These are phyloP conservation scores for Citrus mangshanensis DNA, from an alignment of 345 rosid genomes.

Conservation along the genomic window DNA sequence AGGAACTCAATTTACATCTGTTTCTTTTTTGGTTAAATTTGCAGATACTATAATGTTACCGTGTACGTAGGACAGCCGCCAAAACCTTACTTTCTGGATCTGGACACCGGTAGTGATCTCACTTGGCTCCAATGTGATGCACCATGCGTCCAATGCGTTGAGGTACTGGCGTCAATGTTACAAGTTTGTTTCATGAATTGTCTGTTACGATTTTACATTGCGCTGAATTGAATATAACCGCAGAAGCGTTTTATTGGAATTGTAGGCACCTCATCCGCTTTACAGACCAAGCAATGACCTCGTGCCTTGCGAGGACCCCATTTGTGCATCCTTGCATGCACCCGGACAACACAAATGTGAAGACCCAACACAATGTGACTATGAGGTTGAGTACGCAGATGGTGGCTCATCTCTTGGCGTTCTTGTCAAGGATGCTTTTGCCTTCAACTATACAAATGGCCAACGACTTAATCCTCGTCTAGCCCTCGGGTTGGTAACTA, in stretches of 20 bases:
- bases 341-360: slow-evolving; percentile 51
- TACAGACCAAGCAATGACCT: slow-evolving; percentile 68
- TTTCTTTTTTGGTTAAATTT: background rate
- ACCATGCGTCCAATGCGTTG: slow-evolving; percentile 63
- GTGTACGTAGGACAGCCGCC: slow-evolving; percentile 73
- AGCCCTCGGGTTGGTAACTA: slow-evolving; percentile 61
- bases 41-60: slow-evolving; percentile 77
- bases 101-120: slow-evolving; percentile 94
- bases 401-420: slow-evolving; percentile 94
- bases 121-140: slow-evolving; percentile 98
- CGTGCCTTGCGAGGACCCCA: slow-evolving; percentile 63
- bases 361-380: slow-evolving; percentile 73
- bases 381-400: slow-evolving; percentile 89
- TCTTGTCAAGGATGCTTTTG: slow-evolving; percentile 70
- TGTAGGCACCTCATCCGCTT: slow-evolving; percentile 90
- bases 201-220: background rate
- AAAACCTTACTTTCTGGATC: slow-evolving; percentile 85
- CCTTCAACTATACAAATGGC: slow-evolving; percentile 60
- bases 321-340: slow-evolving; percentile 69
- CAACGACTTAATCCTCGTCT: slow-evolving; percentile 53
- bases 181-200: no score
- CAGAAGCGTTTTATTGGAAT: background rate
- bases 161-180: slow-evolving; percentile 27
- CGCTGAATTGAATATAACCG: background rate
- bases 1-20: background rate